phyloP scores from a whole-genome alignment of 2,329 filamentous ascomycete genomes.

The Pyrenochaeta sp. region DNA sequence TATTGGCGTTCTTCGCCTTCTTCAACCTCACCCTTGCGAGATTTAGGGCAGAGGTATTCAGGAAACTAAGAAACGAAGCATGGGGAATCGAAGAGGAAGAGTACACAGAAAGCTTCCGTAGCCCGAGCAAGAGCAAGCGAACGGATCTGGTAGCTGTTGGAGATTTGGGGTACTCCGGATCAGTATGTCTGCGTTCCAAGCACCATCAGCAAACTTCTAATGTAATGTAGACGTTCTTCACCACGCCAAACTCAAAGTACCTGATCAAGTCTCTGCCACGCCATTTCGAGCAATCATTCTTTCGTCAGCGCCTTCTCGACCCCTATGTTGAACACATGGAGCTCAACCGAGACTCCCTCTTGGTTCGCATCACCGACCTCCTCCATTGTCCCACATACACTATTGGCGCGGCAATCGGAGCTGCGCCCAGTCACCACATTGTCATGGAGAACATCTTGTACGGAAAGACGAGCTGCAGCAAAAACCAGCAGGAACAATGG shows the following conservation, averaged over 20 bases:
- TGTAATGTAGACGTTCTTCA: constrained; percentile 69
- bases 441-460: constrained; percentile 80
- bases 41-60: constrained; percentile 60
- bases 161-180: constrained; percentile 78
- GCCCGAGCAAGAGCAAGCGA: constrained; percentile 48
- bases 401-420: constrained; percentile 67
- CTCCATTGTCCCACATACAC: constrained; percentile 65
- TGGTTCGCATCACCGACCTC: constrained; percentile 77
- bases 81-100: constrained; percentile 65
- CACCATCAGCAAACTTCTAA: constrained; percentile 11
- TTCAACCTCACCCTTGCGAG: constrained; percentile 60
- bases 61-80: constrained; percentile 58
- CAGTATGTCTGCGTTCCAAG: constrained; percentile 52
- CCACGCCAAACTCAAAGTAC: constrained; percentile 70
- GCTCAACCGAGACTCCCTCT: constrained; percentile 65
- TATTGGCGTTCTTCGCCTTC: constrained; percentile 64
- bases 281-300: constrained; percentile 75
- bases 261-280: constrained; percentile 77
- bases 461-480: constrained; percentile 60
- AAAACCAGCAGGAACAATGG: constrained; percentile 62
- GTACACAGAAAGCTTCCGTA: constrained; percentile 63
- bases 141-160: constrained; percentile 65
- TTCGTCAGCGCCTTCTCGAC: constrained; percentile 70
- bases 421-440: constrained; percentile 75
- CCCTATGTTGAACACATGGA: constrained; percentile 73